phyloP scores from a whole-genome alignment of 805 yeast species.

The Yarrowia hollandica region DNA sequence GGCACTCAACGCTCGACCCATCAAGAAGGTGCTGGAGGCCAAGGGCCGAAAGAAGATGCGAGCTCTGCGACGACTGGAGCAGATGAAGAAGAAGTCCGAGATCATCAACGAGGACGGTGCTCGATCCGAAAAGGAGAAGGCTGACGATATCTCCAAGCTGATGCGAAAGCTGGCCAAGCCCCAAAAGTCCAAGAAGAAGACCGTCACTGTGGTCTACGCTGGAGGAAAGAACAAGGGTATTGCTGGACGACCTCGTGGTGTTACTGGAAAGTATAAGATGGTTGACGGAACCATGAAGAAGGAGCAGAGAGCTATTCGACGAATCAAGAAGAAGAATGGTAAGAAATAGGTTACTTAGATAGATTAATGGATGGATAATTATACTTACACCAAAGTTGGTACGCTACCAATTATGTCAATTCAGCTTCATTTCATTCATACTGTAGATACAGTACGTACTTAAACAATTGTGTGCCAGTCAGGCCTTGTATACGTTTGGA shows the following conservation, averaged over 20 bases:
- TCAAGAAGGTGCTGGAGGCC: slow-evolving; percentile 98
- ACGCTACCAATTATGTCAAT: too few relatives aligned
- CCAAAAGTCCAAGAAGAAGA: slow-evolving; percentile 69
- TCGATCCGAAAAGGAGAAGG: slow-evolving; percentile 89
- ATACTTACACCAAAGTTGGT: too few relatives aligned
- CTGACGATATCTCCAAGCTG: slow-evolving; percentile 84
- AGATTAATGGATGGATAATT: too few relatives aligned
- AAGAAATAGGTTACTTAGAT: neutral
- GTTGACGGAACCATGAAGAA: slow-evolving; percentile 98
- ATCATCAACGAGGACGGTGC: slow-evolving; percentile 81
- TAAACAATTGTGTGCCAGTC: too few relatives aligned
- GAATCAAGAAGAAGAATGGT: slow-evolving; percentile 64
- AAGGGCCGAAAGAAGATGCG: slow-evolving; percentile 94
- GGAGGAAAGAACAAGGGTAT: slow-evolving; percentile 80
- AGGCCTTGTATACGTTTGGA: too few relatives aligned
- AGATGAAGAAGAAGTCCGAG: slow-evolving; percentile 89
- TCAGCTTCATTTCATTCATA: too few relatives aligned
- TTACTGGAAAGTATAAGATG: slow-evolving; percentile 98
- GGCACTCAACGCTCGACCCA: slow-evolving; percentile 93
- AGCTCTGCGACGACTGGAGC: slow-evolving; percentile 82
- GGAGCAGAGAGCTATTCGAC: slow-evolving; percentile 88
- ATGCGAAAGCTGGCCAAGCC: slow-evolving; percentile 76
- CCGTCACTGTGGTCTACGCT: slow-evolving; percentile 87
- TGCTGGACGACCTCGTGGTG: slow-evolving; percentile 94
- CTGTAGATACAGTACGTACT: too few relatives aligned